phyloP scores from a whole-genome alignment of 495 filamentous ascomycete species.

The Penicillium parvum region DNA sequence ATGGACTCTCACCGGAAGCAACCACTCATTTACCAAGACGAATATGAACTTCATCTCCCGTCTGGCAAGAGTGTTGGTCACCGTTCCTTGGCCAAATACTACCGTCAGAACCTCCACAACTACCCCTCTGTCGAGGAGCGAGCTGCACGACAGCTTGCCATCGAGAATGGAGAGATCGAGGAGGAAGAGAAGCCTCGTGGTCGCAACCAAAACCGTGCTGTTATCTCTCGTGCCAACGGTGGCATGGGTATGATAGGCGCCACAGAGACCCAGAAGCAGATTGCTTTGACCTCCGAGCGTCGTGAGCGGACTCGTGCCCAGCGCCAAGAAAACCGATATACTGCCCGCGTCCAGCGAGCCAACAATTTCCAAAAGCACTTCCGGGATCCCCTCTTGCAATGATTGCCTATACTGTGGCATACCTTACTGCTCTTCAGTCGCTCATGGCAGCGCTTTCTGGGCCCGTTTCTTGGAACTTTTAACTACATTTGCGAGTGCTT shows the following conservation, averaged over 20 bases:
- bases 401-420: constrained; percentile 14
- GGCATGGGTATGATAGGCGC: constrained; percentile 74
- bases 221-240: constrained; percentile 63
- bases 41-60: constrained; percentile 92
- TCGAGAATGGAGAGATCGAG: constrained; percentile 47
- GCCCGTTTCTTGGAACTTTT: too few species aligned
- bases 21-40: constrained; percentile 74
- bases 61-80: constrained; percentile 88
- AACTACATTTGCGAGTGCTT: too few species aligned
- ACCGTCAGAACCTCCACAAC: constrained; percentile 84
- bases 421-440: too few species aligned
- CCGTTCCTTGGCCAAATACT: constrained; percentile 79
- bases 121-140: constrained; percentile 67
- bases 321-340: constrained; percentile 52
- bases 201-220: constrained; percentile 52
- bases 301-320: constrained; percentile 59
- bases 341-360: constrained; percentile 59
- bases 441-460: too few species aligned
- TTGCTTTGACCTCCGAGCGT: constrained; percentile 60
- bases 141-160: constrained; percentile 40
- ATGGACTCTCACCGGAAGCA: constrained; percentile 45
- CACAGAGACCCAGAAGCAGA: constrained; percentile 62
- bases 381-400: constrained; percentile 51
- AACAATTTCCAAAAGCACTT: constrained; percentile 75
- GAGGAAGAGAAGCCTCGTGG: constrained; percentile 32